Conservation (phyloP, 2,329 filamentous ascomycete species). For the Ophiocordyceps australis region DNA sequence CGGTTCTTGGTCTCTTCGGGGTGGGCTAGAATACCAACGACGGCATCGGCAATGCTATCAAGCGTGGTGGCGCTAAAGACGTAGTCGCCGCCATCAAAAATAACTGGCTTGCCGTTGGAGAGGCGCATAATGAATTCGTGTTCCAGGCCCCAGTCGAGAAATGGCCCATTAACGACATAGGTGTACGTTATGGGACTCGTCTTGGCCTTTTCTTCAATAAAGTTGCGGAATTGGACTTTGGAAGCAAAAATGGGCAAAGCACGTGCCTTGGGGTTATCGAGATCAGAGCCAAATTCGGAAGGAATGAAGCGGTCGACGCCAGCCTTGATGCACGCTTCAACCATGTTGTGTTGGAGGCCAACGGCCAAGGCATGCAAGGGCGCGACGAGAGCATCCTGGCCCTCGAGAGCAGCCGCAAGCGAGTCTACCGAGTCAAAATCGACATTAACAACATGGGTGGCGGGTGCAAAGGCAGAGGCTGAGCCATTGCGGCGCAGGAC, state of each 20-base stretch:
- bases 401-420: slow-evolving; percentile 30
- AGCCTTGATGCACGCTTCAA: slow-evolving; percentile 39
- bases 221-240: slow-evolving; percentile 25
- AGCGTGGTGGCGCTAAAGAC: slow-evolving; percentile 29
- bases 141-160: slow-evolving; percentile 38
- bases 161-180: slow-evolving; percentile 29
- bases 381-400: slow-evolving; percentile 36
- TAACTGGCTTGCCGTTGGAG: slow-evolving; percentile 16
- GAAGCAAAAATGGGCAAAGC: slow-evolving; percentile 29
- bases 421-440: slow-evolving; percentile 24
- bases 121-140: slow-evolving; percentile 23
- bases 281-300: slow-evolving; percentile 31
- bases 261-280: slow-evolving; percentile 12
- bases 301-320: slow-evolving; percentile 45
- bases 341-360: slow-evolving; percentile 19
- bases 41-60: slow-evolving; percentile 22
- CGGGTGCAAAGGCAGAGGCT: slow-evolving; percentile 11
- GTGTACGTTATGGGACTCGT: slow-evolving; percentile 32
- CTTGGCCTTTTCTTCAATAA: slow-evolving; percentile 20
- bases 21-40: slow-evolving; percentile 28
- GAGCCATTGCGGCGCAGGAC: slow-evolving; percentile 22
- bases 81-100: slow-evolving; percentile 31
- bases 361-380: slow-evolving; percentile 17
- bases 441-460: slow-evolving; percentile 12
- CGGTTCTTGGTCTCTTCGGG: slow-evolving; percentile 34